Percentiles rank a stretch among this genome's conserved stretches.
Evolutionary conservation across 1,284 basidiomycete species (phyloP).

Genomic region (Boletellus deceptivus): DNA sequence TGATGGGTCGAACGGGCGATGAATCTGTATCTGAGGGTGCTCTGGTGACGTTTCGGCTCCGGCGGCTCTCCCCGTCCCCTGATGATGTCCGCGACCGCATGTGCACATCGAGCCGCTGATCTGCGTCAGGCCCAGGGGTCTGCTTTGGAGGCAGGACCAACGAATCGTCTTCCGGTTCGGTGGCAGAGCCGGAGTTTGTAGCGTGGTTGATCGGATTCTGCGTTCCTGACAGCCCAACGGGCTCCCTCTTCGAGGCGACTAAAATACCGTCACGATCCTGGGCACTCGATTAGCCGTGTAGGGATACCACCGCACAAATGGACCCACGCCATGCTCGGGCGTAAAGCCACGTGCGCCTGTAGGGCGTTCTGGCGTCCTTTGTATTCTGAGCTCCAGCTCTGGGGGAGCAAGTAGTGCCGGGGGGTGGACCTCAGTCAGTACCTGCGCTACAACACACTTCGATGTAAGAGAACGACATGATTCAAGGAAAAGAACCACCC

Average conservation of each 20-base stretch:
- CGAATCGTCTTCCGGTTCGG: constrained; percentile 46
- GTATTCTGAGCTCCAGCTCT: constrained; percentile 16
- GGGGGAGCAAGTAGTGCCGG: constrained; percentile 34
- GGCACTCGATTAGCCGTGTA: constrained; percentile 8
- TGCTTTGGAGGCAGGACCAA: constrained; percentile 2
- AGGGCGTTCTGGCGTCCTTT: constrained; percentile 7
- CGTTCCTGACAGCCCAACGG: constrained; percentile 2
- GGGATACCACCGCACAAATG: constrained; percentile 1
- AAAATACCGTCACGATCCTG: constrained; percentile 17
- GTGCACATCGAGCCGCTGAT: constrained; percentile 15
- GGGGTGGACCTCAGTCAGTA: constrained; percentile 41
- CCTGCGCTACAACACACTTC: constrained; percentile 37
- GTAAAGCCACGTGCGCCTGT: constrained; percentile 3
- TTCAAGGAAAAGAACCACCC: constrained; percentile 30
- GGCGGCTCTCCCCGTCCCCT: constrained; percentile 15
- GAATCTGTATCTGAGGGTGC: constrained; percentile 42
- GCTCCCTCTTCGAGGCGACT: constrained; percentile 6
- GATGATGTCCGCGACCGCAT: constrained; percentile 26
- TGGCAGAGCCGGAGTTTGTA: constrained; percentile 44
- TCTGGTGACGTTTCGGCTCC: constrained; percentile 23
- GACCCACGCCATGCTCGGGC: constrained; percentile 20
- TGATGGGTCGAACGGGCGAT: constrained; percentile 44
- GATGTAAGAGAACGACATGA: constrained; percentile 11
- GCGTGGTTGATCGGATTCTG: constrained; percentile 20
- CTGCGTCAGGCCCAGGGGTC: constrained; percentile 3